Conservation (phyloP, 2,329 filamentous ascomycete genomes). For the Colletotrichum falcatum region DNA sequence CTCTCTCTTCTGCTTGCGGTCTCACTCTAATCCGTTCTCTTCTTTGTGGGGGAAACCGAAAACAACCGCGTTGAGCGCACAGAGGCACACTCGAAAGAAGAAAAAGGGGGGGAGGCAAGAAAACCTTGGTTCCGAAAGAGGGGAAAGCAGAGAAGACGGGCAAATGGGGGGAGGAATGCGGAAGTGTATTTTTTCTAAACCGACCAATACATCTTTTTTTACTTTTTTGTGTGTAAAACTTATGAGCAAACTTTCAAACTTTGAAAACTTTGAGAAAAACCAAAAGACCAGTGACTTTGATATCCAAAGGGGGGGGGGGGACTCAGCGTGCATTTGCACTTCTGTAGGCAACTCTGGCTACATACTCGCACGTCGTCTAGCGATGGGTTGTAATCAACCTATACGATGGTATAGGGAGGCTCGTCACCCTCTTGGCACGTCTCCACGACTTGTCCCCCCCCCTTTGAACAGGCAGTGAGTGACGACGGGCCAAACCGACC, state of each 20-base stretch:
- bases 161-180: background rate
- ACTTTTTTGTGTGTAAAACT: constrained; percentile 27
- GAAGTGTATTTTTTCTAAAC: constrained; percentile 10
- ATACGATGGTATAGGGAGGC: background rate
- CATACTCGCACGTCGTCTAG: background rate
- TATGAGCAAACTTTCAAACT: background rate
- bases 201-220: constrained; percentile 18
- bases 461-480: background rate
- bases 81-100: constrained; percentile 1
- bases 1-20: constrained; percentile 10
- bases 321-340: too few relatives aligned
- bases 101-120: too few relatives aligned
- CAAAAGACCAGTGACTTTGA: too few relatives aligned
- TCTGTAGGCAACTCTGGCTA: too few relatives aligned
- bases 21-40: constrained; percentile 21
- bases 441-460: background rate
- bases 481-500: background rate
- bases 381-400: too few relatives aligned
- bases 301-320: too few relatives aligned
- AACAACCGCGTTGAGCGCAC: background rate
- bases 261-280: constrained; percentile 24
- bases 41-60: background rate
- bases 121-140: background rate
- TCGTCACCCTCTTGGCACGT: background rate
- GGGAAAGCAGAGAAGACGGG: background rate